Evolutionary conservation across 2,329 filamentous ascomycete species (phyloP).

Genomic region (Tolypocladium amazonense): DNA sequence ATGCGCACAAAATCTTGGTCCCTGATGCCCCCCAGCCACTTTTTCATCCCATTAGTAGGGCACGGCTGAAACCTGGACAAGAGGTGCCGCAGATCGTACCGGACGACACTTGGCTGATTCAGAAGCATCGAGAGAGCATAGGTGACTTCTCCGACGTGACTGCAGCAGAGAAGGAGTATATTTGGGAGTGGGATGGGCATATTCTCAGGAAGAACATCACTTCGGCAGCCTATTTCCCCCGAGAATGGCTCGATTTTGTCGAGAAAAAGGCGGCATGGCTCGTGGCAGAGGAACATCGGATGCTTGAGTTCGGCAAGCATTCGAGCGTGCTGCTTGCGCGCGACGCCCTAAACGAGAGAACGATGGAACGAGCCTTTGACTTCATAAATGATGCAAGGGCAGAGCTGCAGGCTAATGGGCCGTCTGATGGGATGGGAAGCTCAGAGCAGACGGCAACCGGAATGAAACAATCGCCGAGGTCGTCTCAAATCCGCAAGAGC

Average conservation of each 20-base stretch:
- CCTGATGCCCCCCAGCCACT: slow-evolving; percentile 40
- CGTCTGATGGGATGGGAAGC: slow-evolving; percentile 1
- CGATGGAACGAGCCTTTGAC: slow-evolving; percentile 29
- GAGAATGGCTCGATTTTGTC: slow-evolving; percentile 41
- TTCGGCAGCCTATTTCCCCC: slow-evolving; percentile 39
- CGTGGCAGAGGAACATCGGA: slow-evolving; percentile 32
- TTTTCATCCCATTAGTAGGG: slow-evolving; percentile 48
- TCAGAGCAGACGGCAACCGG: slow-evolving; percentile 6
- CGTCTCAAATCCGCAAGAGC: slow-evolving; percentile 28
- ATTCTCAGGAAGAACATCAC: slow-evolving; percentile 40
- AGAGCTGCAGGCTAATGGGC: slow-evolving; percentile 9
- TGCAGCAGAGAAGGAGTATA: slow-evolving; percentile 44
- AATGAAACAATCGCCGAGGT: slow-evolving; percentile 17
- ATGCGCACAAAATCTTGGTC: slow-evolving; percentile 25
- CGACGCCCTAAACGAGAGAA: slow-evolving; percentile 32
- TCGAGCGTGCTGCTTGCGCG: slow-evolving; percentile 38
- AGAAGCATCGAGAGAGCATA: slow-evolving; percentile 48
- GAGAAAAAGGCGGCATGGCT: slow-evolving; percentile 41
- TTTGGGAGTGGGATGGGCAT: slow-evolving; percentile 47
- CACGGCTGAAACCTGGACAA: slow-evolving; percentile 36
- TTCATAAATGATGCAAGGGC: slow-evolving; percentile 32
- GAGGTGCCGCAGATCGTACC: slow-evolving; percentile 31
- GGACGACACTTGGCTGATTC: slow-evolving; percentile 44
- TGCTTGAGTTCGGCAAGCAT: slow-evolving; percentile 46
- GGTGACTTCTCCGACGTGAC: slow-evolving; percentile 47